Evolutionary conservation across 164 flowering plant species (phyloP).

Genomic region (Nymphaea thermarum): DNA sequence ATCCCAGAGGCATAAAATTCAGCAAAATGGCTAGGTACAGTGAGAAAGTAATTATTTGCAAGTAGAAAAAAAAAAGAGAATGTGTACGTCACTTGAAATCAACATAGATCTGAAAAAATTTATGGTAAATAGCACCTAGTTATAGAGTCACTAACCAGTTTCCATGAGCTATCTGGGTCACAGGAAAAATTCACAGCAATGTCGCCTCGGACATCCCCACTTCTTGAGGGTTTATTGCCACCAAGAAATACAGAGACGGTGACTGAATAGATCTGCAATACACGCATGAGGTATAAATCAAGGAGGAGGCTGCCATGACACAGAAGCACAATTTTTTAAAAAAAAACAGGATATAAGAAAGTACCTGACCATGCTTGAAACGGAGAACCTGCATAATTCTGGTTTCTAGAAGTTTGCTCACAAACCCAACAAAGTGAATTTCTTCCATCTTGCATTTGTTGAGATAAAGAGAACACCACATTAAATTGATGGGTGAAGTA

Average conservation of each 20-base stretch:
- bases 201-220: slow-evolving; percentile 85
- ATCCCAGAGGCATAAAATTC: too few species aligned
- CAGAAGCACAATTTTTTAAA: neutral
- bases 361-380: slow-evolving; percentile 92
- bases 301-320: neutral
- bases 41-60: too few species aligned
- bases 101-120: too few species aligned
- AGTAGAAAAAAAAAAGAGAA: too few species aligned
- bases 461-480: neutral
- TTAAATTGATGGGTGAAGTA: neutral
- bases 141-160: slow-evolving; percentile 36
- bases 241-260: slow-evolving; percentile 94
- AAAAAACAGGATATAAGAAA: slow-evolving; percentile 1
- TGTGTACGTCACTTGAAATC: too few species aligned
- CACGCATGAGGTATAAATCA: neutral
- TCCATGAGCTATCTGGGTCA: slow-evolving; percentile 78
- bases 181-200: slow-evolving; percentile 85
- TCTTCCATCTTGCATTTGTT: slow-evolving; percentile 57
- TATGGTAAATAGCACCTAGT: neutral
- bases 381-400: slow-evolving; percentile 87
- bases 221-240: slow-evolving; percentile 86
- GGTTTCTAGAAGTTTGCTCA: slow-evolving; percentile 88
- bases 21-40: too few species aligned
- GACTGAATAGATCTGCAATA: slow-evolving; percentile 68
- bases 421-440: slow-evolving; percentile 71